Conservation (phyloP, 1,139 yeast species). For the Hemisphaericaspora lyxosophila region DNA sequence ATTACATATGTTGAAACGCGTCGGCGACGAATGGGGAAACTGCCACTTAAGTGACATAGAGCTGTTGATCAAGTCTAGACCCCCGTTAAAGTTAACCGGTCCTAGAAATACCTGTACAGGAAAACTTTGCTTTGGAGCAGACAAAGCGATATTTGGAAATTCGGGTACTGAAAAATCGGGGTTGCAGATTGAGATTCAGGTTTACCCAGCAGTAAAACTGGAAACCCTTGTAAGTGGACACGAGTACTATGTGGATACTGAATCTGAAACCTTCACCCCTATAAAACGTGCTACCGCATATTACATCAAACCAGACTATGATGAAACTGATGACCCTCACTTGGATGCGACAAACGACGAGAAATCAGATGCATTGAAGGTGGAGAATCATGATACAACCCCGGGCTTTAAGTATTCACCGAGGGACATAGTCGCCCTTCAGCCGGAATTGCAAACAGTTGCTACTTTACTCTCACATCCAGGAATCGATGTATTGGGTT, state of each 20-base stretch:
- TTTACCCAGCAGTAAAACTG: constrained; percentile 60
- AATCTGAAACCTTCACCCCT: constrained; percentile 9
- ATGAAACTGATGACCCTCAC: constrained; percentile 14
- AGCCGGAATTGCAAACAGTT: constrained; percentile 43
- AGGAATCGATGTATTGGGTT: constrained; percentile 66
- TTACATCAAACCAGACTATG: constrained; percentile 18
- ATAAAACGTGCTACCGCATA: constrained; percentile 24
- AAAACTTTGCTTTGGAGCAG: constrained; percentile 38
- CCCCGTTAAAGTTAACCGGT: constrained; percentile 34
- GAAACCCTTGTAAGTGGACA: constrained; percentile 38
- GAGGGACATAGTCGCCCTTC: constrained; percentile 35
- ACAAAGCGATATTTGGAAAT: constrained; percentile 12
- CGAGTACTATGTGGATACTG: constrained; percentile 26
- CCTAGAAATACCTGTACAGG: constrained; percentile 42
- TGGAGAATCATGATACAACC: constrained; percentile 5
- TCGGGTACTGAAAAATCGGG: constrained; percentile 13
- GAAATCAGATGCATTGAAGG: constrained; percentile 14
- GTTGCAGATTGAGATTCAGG: constrained; percentile 49
- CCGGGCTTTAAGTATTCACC: constrained; percentile 69
- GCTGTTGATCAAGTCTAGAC: constrained; percentile 15
- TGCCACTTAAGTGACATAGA: constrained; percentile 13
- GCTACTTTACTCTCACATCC: constrained; percentile 44
- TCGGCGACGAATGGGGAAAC: constrained; percentile 14
- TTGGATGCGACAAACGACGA: constrained; percentile 15
- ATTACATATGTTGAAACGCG: constrained; percentile 17